phyloP scores from a whole-genome alignment of 2,329 filamentous ascomycete species.

The Trichoderma harzianum region DNA sequence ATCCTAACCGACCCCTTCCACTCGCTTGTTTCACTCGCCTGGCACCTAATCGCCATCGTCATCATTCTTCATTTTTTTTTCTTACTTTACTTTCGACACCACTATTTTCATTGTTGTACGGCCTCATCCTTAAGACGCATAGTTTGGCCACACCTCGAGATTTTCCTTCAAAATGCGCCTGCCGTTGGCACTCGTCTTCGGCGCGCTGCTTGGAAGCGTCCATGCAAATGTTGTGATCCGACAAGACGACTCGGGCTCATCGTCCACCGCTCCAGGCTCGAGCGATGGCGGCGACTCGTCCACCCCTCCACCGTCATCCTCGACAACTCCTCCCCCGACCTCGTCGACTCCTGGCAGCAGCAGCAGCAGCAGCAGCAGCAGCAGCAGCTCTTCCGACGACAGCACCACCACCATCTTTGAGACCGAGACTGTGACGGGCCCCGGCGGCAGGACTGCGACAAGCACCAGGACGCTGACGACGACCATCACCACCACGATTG shows the following conservation, averaged over 20 bases:
- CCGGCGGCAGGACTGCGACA: conserved; percentile 27
- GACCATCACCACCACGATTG: conserved; percentile 27
- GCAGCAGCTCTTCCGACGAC: neutral
- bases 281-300: neutral
- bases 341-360: neutral
- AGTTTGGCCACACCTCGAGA: neutral
- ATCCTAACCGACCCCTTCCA: conserved; percentile 14
- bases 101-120: neutral
- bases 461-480: conserved; percentile 29
- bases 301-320: conserved; percentile 31
- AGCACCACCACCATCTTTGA: conserved; percentile 30
- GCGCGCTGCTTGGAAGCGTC: conserved; percentile 23
- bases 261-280: neutral
- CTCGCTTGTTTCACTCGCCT: conserved; percentile 15
- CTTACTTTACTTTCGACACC: neutral
- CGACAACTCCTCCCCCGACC: conserved; percentile 8
- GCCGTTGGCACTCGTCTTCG: conserved; percentile 24
- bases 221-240: conserved; percentile 21
- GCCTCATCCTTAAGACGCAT: neutral
- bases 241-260: conserved; percentile 2
- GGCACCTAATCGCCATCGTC: neutral
- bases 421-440: conserved; percentile 31
- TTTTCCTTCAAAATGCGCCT: conserved; percentile 22
- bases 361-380: neutral
- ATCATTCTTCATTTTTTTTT: neutral